These are phyloP conservation scores for Pleodorina starrii DNA, from an alignment of 139 green algal species.

Conservation along the genomic window DNA sequence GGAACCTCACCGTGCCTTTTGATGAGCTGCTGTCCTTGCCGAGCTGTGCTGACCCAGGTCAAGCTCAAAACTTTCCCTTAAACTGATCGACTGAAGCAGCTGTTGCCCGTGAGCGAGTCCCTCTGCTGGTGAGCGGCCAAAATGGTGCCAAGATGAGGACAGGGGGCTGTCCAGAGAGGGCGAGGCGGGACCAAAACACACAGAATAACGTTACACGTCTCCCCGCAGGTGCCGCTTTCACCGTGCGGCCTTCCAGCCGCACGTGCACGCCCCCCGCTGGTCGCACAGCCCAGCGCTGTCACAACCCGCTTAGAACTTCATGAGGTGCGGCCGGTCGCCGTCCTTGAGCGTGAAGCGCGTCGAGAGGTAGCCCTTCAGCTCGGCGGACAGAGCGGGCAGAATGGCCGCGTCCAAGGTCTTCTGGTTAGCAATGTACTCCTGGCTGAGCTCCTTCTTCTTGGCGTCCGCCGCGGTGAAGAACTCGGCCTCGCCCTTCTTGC, in stretches of 20 bases:
- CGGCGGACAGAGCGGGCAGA: constrained; percentile 69
- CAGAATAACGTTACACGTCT: constrained; percentile 6
- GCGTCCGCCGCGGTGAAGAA: constrained; percentile 58
- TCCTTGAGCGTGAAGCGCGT: constrained; percentile 92
- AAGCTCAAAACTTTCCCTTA: too few species aligned
- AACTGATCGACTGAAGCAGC: too few species aligned
- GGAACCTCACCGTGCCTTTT: too few species aligned
- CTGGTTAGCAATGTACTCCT: constrained; percentile 93
- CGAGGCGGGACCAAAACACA: not conserved
- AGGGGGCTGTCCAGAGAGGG: too few species aligned
- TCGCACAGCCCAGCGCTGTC: not conserved
- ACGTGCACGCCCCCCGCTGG: not conserved
- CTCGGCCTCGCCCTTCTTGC: constrained; percentile 87
- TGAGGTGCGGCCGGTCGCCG: constrained; percentile 95
- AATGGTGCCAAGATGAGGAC: too few species aligned
- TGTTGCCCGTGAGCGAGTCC: too few species aligned
- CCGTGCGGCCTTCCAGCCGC: not conserved
- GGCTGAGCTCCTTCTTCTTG: constrained; percentile 88
- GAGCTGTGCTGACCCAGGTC: too few species aligned
- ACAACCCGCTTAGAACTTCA: constrained; percentile 93
- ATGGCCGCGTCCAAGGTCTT: constrained; percentile 91
- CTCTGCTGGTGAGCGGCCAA: too few species aligned
- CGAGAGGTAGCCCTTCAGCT: constrained; percentile 95
- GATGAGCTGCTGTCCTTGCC: too few species aligned
- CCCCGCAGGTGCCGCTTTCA: constrained; percentile 34